These are phyloP conservation scores for Aspergillus spinulosporus DNA, from an alignment of 2,329 filamentous ascomycete species.

Conservation along the genomic window DNA sequence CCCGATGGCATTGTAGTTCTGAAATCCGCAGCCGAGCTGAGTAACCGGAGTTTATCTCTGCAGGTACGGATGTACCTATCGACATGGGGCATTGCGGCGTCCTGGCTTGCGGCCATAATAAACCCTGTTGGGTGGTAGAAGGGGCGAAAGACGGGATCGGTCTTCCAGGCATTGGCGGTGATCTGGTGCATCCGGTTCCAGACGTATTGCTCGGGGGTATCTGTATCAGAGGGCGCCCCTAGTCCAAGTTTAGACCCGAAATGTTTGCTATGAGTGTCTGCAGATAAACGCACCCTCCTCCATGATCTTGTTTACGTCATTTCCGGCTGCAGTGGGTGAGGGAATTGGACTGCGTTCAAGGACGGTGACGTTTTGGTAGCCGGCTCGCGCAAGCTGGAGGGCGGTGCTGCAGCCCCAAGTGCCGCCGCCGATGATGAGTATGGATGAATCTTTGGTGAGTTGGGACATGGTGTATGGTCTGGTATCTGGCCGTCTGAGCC, in stretches of 20 bases:
- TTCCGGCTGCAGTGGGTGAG: conserved; percentile 51
- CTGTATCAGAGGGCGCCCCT: neutral
- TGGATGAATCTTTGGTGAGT: conserved; percentile 18
- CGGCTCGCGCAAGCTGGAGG: conserved; percentile 52
- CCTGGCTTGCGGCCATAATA: conserved; percentile 37
- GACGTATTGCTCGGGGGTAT: neutral
- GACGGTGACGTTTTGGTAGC: conserved; percentile 52
- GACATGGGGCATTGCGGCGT: neutral
- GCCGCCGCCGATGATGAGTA: conserved; percentile 51
- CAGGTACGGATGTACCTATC: conserved; percentile 12
- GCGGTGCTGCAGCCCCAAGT: conserved; percentile 57
- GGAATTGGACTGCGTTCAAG: conserved; percentile 51
- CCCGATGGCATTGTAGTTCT: conserved; percentile 54
- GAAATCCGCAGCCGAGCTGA: conserved; percentile 51
- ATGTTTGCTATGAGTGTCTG: neutral
- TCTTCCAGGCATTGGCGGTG: conserved; percentile 44
- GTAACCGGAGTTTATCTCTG: conserved; percentile 30
- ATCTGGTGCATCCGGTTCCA: conserved; percentile 21
- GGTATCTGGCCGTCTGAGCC: neutral
- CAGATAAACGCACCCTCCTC: conserved; percentile 33
- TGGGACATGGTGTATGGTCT: neutral
- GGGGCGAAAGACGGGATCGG: conserved; percentile 47
- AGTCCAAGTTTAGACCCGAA: neutral
- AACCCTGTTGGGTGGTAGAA: conserved; percentile 50
- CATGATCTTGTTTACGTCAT: conserved; percentile 54